Base-by-base conservation (phyloP, 257 asterid species). In the Solanum clarkiae region DNA sequence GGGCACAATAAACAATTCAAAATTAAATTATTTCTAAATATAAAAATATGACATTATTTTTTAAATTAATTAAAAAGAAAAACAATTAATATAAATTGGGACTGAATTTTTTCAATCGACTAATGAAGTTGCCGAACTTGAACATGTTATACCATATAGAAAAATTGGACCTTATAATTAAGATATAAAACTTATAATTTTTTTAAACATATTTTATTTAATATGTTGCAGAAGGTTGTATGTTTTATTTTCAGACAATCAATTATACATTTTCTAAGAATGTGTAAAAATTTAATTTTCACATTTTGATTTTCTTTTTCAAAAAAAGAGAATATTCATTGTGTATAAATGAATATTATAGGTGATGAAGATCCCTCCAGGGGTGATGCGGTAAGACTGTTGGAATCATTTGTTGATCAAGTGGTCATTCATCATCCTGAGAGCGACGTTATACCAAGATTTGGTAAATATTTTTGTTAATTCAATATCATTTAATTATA, bases 391-490 rank as follows among this genome's bases (percentile, higher is more conserved):
- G 15, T 54, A 1, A 49, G 60, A 10, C 86, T 86, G 14, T 36
- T 86, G 49, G 80, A 74, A 74, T 86, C 86, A 60, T 86, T 18
- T 60, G 51, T 72, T 55, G 86, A 82, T 36, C 88, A 86, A 40
- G 20, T 82, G 16, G 85, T 83, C 17, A 83, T 86, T 72, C 88
- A 83, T 74, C 88, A 86, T 83, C 88, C 88, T 14, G 74, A 13
- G 53, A 84, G 84, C 29, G 80, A 85, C 87, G 79, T 77, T 16
- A 79, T 85, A 24, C 87, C 87, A 24, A 62, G 80, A 60, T 75
- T 85, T 26, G 87, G 87, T 85, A 63, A 59, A 72, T 17, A 6
- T 1, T n/a, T 24, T 84, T 47, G 59, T 55, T 32, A 68, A 32
- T 10, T 47, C 7, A 7, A 29, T 26, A 53, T 69, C 15, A 47